These are phyloP conservation scores for Linum trigynum DNA, from an alignment of 345 rosid species.

Conservation along the genomic window DNA sequence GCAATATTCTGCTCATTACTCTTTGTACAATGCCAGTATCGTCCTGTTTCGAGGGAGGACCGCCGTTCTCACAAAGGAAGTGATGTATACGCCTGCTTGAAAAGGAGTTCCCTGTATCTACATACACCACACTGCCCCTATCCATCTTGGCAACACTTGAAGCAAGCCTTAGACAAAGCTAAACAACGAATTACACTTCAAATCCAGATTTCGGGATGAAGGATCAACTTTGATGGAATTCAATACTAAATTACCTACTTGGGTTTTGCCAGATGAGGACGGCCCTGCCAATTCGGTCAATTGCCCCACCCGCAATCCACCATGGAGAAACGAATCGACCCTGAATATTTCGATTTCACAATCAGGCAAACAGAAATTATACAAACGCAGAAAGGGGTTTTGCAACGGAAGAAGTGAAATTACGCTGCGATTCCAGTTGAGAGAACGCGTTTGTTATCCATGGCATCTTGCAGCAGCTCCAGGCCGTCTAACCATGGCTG, in stretches of 20 bases:
- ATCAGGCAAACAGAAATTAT: not conserved
- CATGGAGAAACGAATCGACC: conserved; percentile 54
- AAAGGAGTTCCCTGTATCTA: conserved; percentile 82
- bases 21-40: conserved; percentile 24
- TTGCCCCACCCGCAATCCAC: conserved; percentile 59
- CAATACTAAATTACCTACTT: conserved; percentile 29
- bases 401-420: not conserved
- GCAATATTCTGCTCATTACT: conserved; percentile 51
- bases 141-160: conserved; percentile 42
- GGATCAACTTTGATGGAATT: not conserved
- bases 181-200: not conserved
- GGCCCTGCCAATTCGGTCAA: conserved; percentile 79
- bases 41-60: conserved; percentile 21
- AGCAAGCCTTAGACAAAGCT: conserved; percentile 63
- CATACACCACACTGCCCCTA: conserved; percentile 37
- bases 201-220: not conserved
- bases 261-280: conserved; percentile 88
- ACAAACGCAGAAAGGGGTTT: not conserved
- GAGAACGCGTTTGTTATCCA: conserved; percentile 31
- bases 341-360: conserved; percentile 24
- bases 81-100: conserved; percentile 52
- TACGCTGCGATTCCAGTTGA: conserved; percentile 62
- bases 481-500: conserved; percentile 52
- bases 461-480: conserved; percentile 47
- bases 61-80: conserved; percentile 29